Base-by-base conservation (phyloP, 441 rosid genomes). In the Croton laevigatus region DNA sequence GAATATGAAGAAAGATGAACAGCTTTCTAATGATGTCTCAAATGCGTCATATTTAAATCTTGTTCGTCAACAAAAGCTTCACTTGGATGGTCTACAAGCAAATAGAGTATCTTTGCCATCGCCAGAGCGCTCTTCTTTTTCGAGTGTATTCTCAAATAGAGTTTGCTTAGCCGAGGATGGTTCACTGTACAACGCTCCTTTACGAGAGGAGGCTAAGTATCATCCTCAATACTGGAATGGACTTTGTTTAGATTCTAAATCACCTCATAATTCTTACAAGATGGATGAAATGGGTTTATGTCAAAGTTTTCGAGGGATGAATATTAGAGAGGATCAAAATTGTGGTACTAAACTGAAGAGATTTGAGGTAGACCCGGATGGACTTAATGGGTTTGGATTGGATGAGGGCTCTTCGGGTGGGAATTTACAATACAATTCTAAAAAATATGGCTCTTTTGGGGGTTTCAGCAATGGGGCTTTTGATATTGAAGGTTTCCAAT, bases 261-360 rank as follows among this genome's bases (percentile, higher is more conserved):
- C 77, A 57, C 55, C 65, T 40, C 66, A n/a, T 64, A 76, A 73
- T 58, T 62, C 69, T 73, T 59, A 46, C 59, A 67, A 4, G 65
- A 65, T 59, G 19, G 75, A 77, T 75, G 83, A 66, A 76, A 20
- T 77, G 16, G 86, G 81, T 68, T 73, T 90, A 75, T 78, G 84
- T 70, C 70, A 79, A 46, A 77, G 69, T 77, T 80, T 88, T 5
- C 27, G 13, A 60, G 70, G 81, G 51, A 69, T 90, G 90, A 83
- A 76, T 76, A 63, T 90, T 70, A 71, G 80, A 64, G 81, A 81
- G 54, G 90, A 81, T 22, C 76, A 64, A 36, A 69, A 67, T 52
- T 75, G 67, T 17, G 48, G 74, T 48, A 55, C 55, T 80, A 71
- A 46, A 75, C 78, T 72, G 65, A 81, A 78, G 69, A 74, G 83